Conservation (phyloP, 2,329 filamentous ascomycete species). For the Aspergillus luchuensis region DNA sequence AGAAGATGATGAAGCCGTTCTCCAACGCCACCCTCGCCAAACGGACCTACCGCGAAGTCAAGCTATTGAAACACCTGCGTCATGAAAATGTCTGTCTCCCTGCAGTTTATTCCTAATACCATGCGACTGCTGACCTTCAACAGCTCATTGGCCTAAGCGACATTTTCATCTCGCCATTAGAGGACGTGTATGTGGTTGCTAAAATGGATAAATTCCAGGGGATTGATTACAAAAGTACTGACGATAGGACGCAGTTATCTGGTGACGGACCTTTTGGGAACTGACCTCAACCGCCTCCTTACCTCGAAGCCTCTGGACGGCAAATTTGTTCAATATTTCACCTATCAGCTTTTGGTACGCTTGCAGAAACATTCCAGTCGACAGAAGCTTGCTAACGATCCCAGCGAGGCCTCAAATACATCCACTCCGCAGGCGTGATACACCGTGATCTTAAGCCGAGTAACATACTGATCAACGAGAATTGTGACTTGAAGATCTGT, state of each 20-base stretch:
- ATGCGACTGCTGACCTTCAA: constrained; percentile 14
- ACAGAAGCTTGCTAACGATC: neutral
- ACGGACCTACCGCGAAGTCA: constrained; percentile 94
- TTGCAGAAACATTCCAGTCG: neutral
- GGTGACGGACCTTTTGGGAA: constrained; percentile 94
- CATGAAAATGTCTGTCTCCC: constrained; percentile 82
- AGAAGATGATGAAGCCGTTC: constrained; percentile 99
- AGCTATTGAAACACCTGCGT: constrained; percentile 91
- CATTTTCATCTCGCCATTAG: constrained; percentile 98
- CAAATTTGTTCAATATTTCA: constrained; percentile 99
- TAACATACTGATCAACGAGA: constrained; percentile 99
- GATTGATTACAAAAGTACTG: neutral
- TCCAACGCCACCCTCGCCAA: constrained; percentile 96
- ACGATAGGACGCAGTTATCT: constrained; percentile 69
- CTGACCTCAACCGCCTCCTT: constrained; percentile 90
- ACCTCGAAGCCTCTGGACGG: constrained; percentile 95
- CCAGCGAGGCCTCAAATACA: constrained; percentile 95
- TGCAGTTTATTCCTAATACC: neutral
- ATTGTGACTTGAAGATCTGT: constrained; percentile 99
- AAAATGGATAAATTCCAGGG: constrained; percentile 31
- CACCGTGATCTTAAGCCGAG: constrained; percentile 97
- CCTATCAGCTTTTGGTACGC: constrained; percentile 92
- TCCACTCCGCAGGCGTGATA: constrained; percentile 96
- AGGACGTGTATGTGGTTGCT: constrained; percentile 74
- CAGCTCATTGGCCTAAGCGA: constrained; percentile 97